Evolutionary conservation across 2,329 filamentous ascomycete species (phyloP).

Genomic region (Diaporthe caulivora): DNA sequence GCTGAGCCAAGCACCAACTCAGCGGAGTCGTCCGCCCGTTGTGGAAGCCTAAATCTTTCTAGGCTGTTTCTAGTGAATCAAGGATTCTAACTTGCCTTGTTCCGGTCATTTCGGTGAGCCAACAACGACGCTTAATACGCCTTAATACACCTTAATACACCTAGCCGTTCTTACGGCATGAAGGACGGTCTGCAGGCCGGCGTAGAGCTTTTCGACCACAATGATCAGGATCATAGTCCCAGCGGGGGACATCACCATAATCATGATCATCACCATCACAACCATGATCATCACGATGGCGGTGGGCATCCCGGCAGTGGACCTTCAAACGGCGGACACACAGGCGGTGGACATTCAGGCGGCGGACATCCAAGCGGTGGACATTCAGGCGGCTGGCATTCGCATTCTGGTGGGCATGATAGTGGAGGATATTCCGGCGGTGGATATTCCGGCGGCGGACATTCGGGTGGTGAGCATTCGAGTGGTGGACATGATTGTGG

Average conservation of each 20-base stretch:
- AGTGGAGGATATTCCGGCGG: not conserved
- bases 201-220: not conserved
- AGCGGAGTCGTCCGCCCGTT: not conserved
- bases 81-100: not conserved
- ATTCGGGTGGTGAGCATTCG: not conserved
- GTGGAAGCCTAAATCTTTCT: not conserved
- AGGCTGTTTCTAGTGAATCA: not conserved
- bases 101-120: not conserved
- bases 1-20: not conserved
- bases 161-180: not conserved
- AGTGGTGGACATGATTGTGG: not conserved
- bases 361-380: not conserved
- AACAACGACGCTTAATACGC: not conserved
- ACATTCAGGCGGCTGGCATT: not conserved
- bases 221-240: conserved; percentile 12
- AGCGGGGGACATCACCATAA: conserved; percentile 2
- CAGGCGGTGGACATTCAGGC: not conserved
- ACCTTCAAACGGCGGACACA: not conserved
- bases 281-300: not conserved
- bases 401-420: not conserved
- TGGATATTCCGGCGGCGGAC: not conserved
- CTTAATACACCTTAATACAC: no score
- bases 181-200: not conserved
- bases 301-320: conserved; percentile 12
- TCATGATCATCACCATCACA: not conserved